Evolutionary conservation across 2,329 filamentous ascomycete species (phyloP), one percentile per base, ranked within the genome.

Genomic region (Sclerotiophoma versabilis): DNA sequence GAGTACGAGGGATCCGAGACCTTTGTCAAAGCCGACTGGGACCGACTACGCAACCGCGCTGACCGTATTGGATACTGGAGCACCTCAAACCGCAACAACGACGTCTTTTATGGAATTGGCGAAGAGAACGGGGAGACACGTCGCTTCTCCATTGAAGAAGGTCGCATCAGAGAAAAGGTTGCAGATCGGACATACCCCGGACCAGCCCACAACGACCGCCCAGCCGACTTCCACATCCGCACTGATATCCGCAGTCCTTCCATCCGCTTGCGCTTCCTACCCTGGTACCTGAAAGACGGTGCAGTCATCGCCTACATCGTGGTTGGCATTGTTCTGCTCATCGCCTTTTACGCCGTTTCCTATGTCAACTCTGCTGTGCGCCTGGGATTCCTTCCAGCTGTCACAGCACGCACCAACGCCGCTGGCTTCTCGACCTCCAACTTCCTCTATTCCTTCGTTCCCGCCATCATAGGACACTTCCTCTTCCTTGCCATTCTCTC

Each of bases 11-110:
- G 85, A 3, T 86, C 87, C 0, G 89, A 93, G 64, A 84, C 85
- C 0, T 81, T 86, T 36, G 74, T 76, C 7, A 79, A 81, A 41
- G 68, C 75, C 26, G 80, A 85, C 27, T 84, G 80, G 23, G 80
- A 80, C 58, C 80, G 84, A 36, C 78, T 76, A 43, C 83, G 80
- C 66, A 84, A 81, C 57, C 84, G 85, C 59, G 78, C 83, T 5
- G 87, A 93, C 64, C 83, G 89, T 37, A 82, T 97, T n/a, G 92
- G 93, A 6, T 96, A 96, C 75, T 97, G 93, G 91, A 85, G 84
- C 54, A 86, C 87, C 22, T 86, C 87, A 15, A 86, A 86, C 49
- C 81, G 82, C 57, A 82, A 84, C 4, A 81, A 80, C 17, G 85
- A 87, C 17, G 79, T 92, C 22, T 96, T 95, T 81, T 92, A 96